A percentile compares a stretch with the other conserved stretches of the same genome.
Evolutionary conservation across 148 eudicot genomes (phyloP).

Genomic region (Hydrangea macrophylla): DNA sequence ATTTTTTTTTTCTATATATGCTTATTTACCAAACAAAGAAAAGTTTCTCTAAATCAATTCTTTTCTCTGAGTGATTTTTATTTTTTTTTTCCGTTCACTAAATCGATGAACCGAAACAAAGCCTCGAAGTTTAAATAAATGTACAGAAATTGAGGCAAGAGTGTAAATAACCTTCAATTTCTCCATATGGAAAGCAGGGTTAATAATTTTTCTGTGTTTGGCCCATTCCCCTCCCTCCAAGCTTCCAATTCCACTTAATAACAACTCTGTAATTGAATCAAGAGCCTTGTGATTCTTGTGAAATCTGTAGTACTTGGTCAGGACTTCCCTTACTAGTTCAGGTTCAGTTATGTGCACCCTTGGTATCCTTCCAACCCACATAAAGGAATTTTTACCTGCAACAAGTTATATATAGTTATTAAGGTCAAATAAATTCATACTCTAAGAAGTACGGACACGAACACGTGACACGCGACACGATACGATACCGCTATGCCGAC

Average conservation of each 20-base stretch:
- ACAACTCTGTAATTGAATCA: constrained; percentile 28
- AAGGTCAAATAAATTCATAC: too few relatives aligned
- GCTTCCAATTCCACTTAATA: constrained; percentile 36
- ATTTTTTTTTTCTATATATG: neutral
- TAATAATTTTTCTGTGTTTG: constrained; percentile 40
- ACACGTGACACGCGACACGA: too few relatives aligned
- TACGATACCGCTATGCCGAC: too few relatives aligned
- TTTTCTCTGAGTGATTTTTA: too few relatives aligned
- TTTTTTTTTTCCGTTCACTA: too few relatives aligned
- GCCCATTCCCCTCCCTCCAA: constrained; percentile 51
- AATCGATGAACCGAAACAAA: too few relatives aligned
- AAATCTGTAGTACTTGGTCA: constrained; percentile 24
- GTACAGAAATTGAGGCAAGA: neutral
- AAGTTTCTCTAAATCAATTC: too few relatives aligned
- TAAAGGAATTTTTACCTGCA: constrained; percentile 36
- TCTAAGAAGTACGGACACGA: too few relatives aligned
- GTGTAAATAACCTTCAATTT: constrained; percentile 43
- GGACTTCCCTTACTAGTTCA: constrained; percentile 35
- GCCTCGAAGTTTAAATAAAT: neutral
- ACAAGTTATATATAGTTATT: too few relatives aligned
- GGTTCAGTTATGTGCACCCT: constrained; percentile 34
- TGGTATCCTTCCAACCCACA: constrained; percentile 44
- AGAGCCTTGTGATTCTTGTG: constrained; percentile 20
- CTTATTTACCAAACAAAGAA: too few relatives aligned
- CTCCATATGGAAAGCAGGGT: constrained; percentile 52